phyloP scores from a whole-genome alignment of 306 rosid species.

The Medicago arabica region DNA sequence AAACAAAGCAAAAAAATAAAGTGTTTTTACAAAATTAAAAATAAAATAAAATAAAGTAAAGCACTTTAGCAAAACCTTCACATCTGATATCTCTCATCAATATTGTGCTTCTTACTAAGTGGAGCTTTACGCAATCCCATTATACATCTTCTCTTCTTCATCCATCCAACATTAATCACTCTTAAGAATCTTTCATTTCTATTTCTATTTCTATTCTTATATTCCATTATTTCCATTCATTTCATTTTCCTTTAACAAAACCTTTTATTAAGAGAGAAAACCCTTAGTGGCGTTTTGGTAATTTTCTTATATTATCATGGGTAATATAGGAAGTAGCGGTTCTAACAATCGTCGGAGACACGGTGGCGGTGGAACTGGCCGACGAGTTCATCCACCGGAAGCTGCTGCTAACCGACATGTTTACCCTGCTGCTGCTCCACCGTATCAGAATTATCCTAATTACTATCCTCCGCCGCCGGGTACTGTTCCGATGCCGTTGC shows the following conservation, averaged over 20 bases:
- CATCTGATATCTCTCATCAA: conserved; percentile 12
- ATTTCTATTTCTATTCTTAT: no score
- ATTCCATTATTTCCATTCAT: no score
- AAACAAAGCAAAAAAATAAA: conserved; percentile 23
- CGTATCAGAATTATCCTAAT: conserved; percentile 70
- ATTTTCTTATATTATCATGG: conserved; percentile 55
- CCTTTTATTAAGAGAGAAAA: not conserved
- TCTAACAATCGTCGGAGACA: conserved; percentile 65
- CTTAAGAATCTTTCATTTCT: conserved; percentile 13
- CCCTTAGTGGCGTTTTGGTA: not conserved
- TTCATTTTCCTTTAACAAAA: not conserved
- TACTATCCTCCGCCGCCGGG: conserved; percentile 66
- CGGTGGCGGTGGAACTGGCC: conserved; percentile 47
- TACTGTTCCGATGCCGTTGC: conserved; percentile 61
- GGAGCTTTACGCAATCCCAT: conserved; percentile 93
- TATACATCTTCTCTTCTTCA: conserved; percentile 29
- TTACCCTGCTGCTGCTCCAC: conserved; percentile 64
- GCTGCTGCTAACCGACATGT: conserved; percentile 63
- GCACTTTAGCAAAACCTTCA: conserved; percentile 49
- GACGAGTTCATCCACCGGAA: conserved; percentile 79
- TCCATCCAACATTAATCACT: conserved; percentile 9
- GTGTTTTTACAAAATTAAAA: not conserved
- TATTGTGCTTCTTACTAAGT: conserved; percentile 53
- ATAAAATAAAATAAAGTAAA: conserved; percentile 29
- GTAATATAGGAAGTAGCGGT: conserved; percentile 73